phyloP scores from a whole-genome alignment of 192 early-diverging fungal species.

The Backusella liffmaniae region DNA sequence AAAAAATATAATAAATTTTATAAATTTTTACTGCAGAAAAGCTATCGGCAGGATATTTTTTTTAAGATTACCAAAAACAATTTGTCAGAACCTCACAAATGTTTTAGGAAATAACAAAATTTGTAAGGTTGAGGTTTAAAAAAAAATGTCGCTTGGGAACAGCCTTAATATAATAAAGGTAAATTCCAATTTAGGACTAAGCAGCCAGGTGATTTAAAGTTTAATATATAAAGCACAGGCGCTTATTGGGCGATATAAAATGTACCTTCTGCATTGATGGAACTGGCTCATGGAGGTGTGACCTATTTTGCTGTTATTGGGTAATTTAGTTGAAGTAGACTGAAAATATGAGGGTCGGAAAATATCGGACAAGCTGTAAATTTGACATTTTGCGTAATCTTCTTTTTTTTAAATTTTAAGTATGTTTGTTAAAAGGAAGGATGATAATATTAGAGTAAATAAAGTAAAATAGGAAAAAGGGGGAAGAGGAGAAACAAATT shows the following conservation, averaged over 20 bases:
- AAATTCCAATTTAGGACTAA: not conserved
- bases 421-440: not conserved
- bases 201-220: not conserved
- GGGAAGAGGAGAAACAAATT: not conserved
- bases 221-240: not conserved
- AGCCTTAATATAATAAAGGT: not conserved
- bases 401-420: not conserved
- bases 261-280: not conserved
- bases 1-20: too few species aligned
- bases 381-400: not conserved
- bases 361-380: slow-evolving; percentile 5
- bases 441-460: slow-evolving; percentile 8
- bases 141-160: too few species aligned
- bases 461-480: not conserved
- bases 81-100: too few species aligned
- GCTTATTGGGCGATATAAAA: not conserved
- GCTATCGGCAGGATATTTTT: too few species aligned
- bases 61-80: too few species aligned
- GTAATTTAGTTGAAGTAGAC: not conserved
- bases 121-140: too few species aligned
- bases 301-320: not conserved
- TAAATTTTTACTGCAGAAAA: too few species aligned
- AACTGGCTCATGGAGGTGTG: not conserved
- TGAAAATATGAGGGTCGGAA: not conserved
- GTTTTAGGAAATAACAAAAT: too few species aligned